phyloP scores from a whole-genome alignment of 176 grass and related monocot genomes.

The Carex pumila region DNA sequence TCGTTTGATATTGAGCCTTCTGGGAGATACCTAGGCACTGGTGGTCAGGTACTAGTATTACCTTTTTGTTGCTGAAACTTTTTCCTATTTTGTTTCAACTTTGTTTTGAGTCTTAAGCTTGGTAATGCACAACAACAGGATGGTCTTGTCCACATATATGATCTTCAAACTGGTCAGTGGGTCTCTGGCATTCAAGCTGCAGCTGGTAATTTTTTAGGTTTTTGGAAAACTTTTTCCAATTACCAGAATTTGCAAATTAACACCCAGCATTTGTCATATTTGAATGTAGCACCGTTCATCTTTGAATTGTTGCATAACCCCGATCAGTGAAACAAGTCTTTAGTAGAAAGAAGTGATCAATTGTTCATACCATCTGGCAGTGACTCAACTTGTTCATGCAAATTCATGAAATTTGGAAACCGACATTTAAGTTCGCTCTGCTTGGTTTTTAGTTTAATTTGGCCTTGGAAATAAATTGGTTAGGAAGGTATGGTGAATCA shows the following conservation, averaged over 20 bases:
- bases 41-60: conserved; percentile 54
- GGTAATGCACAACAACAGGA: conserved; percentile 35
- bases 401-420: background rate
- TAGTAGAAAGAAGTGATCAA: background rate
- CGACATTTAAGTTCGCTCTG: background rate
- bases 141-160: conserved; percentile 86
- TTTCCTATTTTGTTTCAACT: conserved; percentile 17
- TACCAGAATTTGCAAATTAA: background rate
- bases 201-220: conserved; percentile 46
- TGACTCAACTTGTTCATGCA: background rate
- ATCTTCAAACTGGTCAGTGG: conserved; percentile 84
- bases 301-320: background rate
- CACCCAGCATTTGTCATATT: background rate
- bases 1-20: conserved; percentile 96
- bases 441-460: background rate
- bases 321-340: background rate
- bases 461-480: background rate
- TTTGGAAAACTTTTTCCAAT: background rate
- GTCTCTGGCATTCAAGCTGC: conserved; percentile 77
- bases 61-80: background rate
- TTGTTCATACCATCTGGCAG: background rate
- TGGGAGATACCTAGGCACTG: conserved; percentile 76
- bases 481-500: background rate
- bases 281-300: background rate
- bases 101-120: conserved; percentile 23